Conservation (phyloP, 2,329 filamentous ascomycete genomes). For the Fusarium mundagurra region DNA sequence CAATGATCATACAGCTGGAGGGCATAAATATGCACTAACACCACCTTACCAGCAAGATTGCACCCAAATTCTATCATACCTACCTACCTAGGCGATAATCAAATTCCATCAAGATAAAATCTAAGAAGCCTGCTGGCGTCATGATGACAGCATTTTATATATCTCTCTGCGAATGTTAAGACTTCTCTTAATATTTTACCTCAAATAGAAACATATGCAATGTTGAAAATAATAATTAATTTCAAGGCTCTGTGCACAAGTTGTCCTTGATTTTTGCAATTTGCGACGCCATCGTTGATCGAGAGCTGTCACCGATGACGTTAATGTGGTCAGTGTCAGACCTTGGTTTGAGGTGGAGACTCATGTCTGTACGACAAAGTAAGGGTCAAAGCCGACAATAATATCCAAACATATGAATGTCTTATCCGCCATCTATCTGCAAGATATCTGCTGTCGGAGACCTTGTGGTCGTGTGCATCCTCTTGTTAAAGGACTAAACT, state of each 20-base stretch:
- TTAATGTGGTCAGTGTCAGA: slow-evolving; percentile 12
- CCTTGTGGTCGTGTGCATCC: neutral
- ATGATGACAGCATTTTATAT: slow-evolving; percentile 10
- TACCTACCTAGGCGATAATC: slow-evolving; percentile 4
- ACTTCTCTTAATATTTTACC: neutral
- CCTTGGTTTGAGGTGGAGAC: slow-evolving; percentile 27
- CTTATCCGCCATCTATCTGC: no score
- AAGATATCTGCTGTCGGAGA: neutral
- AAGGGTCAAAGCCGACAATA: slow-evolving; percentile 2
- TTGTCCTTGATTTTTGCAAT: slow-evolving; percentile 35
- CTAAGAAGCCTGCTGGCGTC: neutral
- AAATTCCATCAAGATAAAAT: neutral
- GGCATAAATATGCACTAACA: slow-evolving; percentile 13
- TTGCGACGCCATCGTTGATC: slow-evolving; percentile 30
- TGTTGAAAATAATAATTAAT: neutral
- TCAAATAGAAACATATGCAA: slow-evolving; percentile 10
- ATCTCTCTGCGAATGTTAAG: neutral
- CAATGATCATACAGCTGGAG: no score
- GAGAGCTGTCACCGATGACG: slow-evolving; percentile 30
- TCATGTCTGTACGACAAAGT: neutral
- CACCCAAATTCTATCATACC: slow-evolving; percentile 8
- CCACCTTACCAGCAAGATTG: neutral
- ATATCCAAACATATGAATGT: neutral
- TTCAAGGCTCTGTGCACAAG: slow-evolving; percentile 16
- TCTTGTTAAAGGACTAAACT: neutral